These are phyloP conservation scores for Picea mariana DNA, from an alignment of 83 land plant species.

Conservation along the genomic window DNA sequence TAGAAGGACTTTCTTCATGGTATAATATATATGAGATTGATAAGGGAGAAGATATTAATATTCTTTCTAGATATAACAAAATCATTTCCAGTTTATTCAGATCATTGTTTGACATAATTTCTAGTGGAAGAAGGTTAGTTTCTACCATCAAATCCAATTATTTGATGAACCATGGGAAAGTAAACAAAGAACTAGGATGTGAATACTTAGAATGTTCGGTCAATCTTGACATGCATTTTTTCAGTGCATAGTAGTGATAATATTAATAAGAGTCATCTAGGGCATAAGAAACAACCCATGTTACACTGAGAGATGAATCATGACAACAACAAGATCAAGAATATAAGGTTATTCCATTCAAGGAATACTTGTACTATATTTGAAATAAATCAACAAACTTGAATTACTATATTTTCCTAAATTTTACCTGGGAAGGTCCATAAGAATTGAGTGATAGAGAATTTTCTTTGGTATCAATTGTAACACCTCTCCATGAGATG, in stretches of 20 bases:
- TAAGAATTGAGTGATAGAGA: no score
- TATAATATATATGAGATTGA: slow-evolving; percentile 1
- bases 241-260: neutral
- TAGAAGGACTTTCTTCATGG: neutral
- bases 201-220: neutral
- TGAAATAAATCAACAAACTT: no score
- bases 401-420: no score
- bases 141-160: neutral
- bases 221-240: neutral
- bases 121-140: neutral
- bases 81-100: neutral
- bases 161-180: neutral
- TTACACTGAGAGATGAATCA: neutral
- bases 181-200: no score
- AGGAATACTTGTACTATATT: neutral
- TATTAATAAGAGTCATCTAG: neutral
- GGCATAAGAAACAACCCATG: neutral
- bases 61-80: neutral
- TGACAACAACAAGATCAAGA: slow-evolving; percentile 7
- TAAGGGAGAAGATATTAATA: slow-evolving; percentile 8
- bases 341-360: neutral
- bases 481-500: no score
- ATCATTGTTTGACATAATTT: neutral
- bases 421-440: no score
- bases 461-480: no score